phyloP scores from a whole-genome alignment of 768 basidiomycete genomes.

The Cyclocybe aegerita region DNA sequence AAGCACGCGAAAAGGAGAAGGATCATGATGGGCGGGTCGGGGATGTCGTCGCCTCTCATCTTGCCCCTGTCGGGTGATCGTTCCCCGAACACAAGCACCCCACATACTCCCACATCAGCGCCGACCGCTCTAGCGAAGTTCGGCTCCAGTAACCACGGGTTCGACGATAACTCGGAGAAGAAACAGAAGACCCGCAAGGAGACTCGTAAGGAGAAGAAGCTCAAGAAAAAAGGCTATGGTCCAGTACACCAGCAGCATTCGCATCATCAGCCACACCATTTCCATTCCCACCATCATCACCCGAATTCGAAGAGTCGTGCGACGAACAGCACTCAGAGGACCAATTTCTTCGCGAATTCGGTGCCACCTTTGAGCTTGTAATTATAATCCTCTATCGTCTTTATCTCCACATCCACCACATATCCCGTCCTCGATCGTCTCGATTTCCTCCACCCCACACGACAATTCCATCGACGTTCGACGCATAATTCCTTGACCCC shows the following conservation, averaged over 20 bases:
- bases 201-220: conserved; percentile 64
- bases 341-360: conserved; percentile 30
- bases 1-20: conserved; percentile 26
- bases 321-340: conserved; percentile 52
- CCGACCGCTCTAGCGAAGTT: conserved; percentile 18
- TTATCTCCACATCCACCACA: neutral
- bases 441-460: too few species aligned
- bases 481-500: too few species aligned
- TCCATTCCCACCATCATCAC: conserved; percentile 57
- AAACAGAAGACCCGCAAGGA: conserved; percentile 66
- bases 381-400: neutral
- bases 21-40: conserved; percentile 23
- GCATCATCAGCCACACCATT: conserved; percentile 27
- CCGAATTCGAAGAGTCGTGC: conserved; percentile 65
- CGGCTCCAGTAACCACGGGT: conserved; percentile 32
- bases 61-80: conserved; percentile 50
- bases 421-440: neutral
- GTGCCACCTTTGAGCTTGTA: conserved; percentile 31
- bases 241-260: conserved; percentile 44
- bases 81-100: conserved; percentile 30
- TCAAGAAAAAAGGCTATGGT: conserved; percentile 57
- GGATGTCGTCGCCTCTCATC: conserved; percentile 30
- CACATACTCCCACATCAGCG: conserved; percentile 24
- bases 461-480: too few species aligned
- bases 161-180: conserved; percentile 21